phyloP scores from a whole-genome alignment of 257 asterid species.

The Solanum peruvianum region DNA sequence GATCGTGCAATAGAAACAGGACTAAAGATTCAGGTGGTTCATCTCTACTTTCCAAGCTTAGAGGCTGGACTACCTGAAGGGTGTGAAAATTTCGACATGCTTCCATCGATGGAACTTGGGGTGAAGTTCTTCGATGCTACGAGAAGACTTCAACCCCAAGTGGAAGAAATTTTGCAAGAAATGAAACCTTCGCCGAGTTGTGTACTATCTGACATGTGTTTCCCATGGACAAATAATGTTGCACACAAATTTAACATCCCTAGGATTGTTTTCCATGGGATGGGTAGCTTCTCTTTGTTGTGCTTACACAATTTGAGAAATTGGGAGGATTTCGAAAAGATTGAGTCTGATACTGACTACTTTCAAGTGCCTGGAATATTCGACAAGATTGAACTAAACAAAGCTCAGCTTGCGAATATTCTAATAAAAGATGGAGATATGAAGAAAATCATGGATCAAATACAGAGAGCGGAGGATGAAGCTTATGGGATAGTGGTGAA shows the following conservation, averaged over 20 bases:
- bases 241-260: constrained; percentile 8
- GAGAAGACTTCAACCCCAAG: neutral
- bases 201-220: constrained; percentile 8
- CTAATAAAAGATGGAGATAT: neutral
- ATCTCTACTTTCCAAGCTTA: constrained; percentile 7
- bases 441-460: neutral
- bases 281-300: constrained; percentile 4
- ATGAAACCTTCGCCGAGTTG: constrained; percentile 7
- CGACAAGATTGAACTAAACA: constrained; percentile 3
- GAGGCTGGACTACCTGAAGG: constrained; percentile 16
- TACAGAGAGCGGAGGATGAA: constrained; percentile 17
- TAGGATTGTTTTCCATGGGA: constrained; percentile 7
- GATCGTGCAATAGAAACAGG: neutral
- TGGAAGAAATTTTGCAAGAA: constrained; percentile 2
- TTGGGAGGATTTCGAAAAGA: neutral
- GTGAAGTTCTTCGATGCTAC: constrained; percentile 5
- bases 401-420: constrained; percentile 10
- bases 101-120: constrained; percentile 7
- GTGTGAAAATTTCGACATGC: constrained; percentile 11
- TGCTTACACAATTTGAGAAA: constrained; percentile 2
- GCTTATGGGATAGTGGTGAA: constrained; percentile 33
- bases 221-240: constrained; percentile 10
- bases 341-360: neutral
- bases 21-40: neutral
- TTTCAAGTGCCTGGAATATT: constrained; percentile 7